Conservation (phyloP, 768 basidiomycete species). For the Phylloporus sp. region DNA sequence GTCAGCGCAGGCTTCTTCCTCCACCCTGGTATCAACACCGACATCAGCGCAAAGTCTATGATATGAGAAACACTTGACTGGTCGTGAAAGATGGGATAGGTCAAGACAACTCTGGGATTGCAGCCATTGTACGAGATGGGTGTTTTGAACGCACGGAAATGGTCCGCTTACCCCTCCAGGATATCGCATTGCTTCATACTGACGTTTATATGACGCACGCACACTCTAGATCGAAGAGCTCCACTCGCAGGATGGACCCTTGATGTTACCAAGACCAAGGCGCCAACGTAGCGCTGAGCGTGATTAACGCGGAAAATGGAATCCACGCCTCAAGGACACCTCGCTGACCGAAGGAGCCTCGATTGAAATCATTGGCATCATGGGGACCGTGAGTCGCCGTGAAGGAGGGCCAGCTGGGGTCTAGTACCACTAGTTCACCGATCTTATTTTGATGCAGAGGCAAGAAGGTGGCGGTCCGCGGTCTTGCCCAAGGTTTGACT, state of each 20-base stretch:
- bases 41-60: no score
- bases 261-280: slow-evolving; percentile 48
- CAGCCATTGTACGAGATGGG: no score
- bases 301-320: slow-evolving; percentile 67
- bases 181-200: slow-evolving; percentile 59
- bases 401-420: background rate
- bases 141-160: slow-evolving; percentile 26
- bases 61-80: no score
- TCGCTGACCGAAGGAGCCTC: no score
- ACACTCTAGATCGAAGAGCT: slow-evolving; percentile 17
- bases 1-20: no score
- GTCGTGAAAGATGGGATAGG: no score
- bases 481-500: slow-evolving; percentile 41
- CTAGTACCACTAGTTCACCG: slow-evolving; percentile 39
- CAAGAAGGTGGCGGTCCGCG: slow-evolving; percentile 40
- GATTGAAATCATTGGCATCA: slow-evolving; percentile 47
- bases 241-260: slow-evolving; percentile 51
- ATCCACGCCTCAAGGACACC: slow-evolving; percentile 64
- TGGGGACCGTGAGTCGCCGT: slow-evolving; percentile 6
- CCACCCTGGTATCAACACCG: no score
- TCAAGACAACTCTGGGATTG: no score
- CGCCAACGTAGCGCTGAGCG: slow-evolving; percentile 50
- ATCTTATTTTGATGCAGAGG: slow-evolving; percentile 56
- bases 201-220: slow-evolving; percentile 61
- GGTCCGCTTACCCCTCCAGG: slow-evolving; percentile 42